A percentile compares a stretch with the other conserved stretches of the same genome.
Conservation (phyloP, 257 asterid species). For the Knoxia roxburghii region DNA sequence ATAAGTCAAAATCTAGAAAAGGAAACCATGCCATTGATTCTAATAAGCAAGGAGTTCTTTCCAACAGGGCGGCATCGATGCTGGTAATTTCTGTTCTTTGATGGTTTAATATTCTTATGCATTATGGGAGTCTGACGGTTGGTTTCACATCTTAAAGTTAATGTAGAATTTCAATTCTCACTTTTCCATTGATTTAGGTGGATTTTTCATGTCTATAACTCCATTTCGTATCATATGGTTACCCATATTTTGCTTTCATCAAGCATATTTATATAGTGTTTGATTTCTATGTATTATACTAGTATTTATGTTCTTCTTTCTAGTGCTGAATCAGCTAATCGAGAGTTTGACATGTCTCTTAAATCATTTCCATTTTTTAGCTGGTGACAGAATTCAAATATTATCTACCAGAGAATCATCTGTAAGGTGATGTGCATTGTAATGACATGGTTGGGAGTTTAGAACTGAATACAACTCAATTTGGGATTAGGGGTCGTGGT, state of each 20-base stretch:
- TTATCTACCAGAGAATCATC: too few relatives aligned
- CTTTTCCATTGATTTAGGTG: not conserved
- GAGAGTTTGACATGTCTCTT: not conserved
- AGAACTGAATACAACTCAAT: too few relatives aligned
- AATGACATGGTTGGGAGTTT: too few relatives aligned
- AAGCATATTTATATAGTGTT: not conserved
- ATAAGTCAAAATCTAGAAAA: conserved; percentile 29
- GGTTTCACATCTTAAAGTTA: not conserved
- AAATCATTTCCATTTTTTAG: not conserved
- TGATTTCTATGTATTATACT: not conserved
- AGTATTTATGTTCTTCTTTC: not conserved
- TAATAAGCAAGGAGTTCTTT: conserved; percentile 75
- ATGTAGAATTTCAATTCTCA: too few relatives aligned
- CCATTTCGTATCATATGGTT: not conserved
- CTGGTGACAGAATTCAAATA: too few relatives aligned
- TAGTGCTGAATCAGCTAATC: not conserved
- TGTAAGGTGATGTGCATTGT: too few relatives aligned
- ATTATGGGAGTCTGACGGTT: not conserved
- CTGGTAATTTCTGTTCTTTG: conserved; percentile 45
- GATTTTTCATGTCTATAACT: not conserved
- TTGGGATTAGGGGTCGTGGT: too few relatives aligned
- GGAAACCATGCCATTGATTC: conserved; percentile 33
- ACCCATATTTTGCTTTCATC: too few relatives aligned
- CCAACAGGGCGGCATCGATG: conserved; percentile 91
- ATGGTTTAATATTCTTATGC: not conserved